A percentile compares a stretch with the other conserved stretches of the same genome.
These are phyloP conservation scores for Conringia planisiliqua DNA, from an alignment of 345 rosid species.

Conservation along the genomic window DNA sequence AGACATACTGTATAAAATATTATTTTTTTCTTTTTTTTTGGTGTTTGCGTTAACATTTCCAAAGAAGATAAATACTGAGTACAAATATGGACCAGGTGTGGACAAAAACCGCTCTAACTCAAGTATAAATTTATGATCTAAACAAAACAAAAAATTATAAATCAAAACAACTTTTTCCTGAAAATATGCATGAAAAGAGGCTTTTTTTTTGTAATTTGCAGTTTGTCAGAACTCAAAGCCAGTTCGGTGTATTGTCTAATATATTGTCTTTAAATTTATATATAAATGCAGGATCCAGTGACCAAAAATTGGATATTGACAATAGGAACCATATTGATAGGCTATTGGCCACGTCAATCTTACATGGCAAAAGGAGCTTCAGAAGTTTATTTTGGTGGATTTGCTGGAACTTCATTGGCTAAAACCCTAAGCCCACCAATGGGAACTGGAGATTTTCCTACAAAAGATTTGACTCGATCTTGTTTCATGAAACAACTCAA, in stretches of 20 bases:
- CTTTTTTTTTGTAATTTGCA: no score
- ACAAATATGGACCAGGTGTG: no score
- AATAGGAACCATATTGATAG: constrained; percentile 18
- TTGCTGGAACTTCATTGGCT: constrained; percentile 1
- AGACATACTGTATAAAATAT: no score
- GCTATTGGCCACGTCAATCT: constrained; percentile 28
- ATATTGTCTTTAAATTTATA: not conserved
- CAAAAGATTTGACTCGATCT: constrained; percentile 25
- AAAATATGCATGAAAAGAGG: no score
- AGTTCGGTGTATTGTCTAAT: not conserved
- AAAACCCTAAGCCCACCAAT: constrained; percentile 10
- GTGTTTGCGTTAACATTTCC: no score
- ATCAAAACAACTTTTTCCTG: no score
- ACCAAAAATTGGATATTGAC: constrained; percentile 31
- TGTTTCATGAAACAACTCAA: constrained; percentile 25
- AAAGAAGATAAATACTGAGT: no score
- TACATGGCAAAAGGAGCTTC: constrained; percentile 25
- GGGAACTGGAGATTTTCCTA: constrained; percentile 25
- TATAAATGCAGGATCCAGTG: constrained; percentile 19
- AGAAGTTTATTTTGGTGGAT: constrained; percentile 27
- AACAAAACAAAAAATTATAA: no score
- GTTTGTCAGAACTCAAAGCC: no score
- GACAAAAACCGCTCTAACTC: no score
- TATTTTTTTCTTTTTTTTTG: no score
- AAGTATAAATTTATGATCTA: no score